phyloP scores from a whole-genome alignment of 2,329 filamentous ascomycete genomes.

The Aspergillus aculeatus region DNA sequence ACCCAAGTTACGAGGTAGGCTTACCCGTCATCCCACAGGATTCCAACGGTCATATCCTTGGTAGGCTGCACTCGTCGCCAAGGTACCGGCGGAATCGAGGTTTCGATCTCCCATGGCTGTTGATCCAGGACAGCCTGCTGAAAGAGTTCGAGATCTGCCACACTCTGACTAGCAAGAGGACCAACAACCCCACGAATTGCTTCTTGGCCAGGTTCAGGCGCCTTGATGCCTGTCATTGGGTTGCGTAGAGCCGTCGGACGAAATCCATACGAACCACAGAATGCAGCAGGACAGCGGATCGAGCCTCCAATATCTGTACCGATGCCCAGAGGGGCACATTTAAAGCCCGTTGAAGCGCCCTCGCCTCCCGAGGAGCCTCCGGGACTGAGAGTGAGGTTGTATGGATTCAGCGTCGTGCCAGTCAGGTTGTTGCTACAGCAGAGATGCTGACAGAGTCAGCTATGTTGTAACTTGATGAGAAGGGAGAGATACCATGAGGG shows the following conservation, averaged over 20 bases:
- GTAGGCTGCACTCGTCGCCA: conserved; percentile 35
- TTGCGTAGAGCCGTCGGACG: conserved; percentile 40
- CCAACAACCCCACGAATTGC: conserved; percentile 38
- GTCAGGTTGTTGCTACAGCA: conserved; percentile 44
- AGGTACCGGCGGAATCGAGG: conserved; percentile 40
- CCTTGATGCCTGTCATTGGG: conserved; percentile 31
- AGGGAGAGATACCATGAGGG: conserved; percentile 35
- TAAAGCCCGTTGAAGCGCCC: conserved; percentile 43
- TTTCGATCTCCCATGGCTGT: conserved; percentile 46
- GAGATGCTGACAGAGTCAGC: conserved; percentile 29
- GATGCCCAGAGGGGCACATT: conserved; percentile 44
- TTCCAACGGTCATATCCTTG: conserved; percentile 47
- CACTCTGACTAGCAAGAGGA: conserved; percentile 26
- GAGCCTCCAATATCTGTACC: conserved; percentile 52
- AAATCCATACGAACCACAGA: conserved; percentile 47
- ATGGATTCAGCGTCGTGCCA: conserved; percentile 42
- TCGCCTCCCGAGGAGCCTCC: conserved; percentile 49
- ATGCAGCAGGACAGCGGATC: conserved; percentile 46
- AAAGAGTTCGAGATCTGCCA: conserved; percentile 40
- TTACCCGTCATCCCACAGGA: conserved; percentile 63
- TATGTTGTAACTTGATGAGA: background rate
- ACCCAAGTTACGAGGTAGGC: background rate
- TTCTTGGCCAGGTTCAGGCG: conserved; percentile 35
- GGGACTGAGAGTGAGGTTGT: conserved; percentile 39
- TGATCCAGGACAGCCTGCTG: conserved; percentile 40